Percentiles rank a stretch among this genome's conserved stretches.
Conservation (phyloP, 768 basidiomycete genomes). For the Hortiboletus campestris region DNA sequence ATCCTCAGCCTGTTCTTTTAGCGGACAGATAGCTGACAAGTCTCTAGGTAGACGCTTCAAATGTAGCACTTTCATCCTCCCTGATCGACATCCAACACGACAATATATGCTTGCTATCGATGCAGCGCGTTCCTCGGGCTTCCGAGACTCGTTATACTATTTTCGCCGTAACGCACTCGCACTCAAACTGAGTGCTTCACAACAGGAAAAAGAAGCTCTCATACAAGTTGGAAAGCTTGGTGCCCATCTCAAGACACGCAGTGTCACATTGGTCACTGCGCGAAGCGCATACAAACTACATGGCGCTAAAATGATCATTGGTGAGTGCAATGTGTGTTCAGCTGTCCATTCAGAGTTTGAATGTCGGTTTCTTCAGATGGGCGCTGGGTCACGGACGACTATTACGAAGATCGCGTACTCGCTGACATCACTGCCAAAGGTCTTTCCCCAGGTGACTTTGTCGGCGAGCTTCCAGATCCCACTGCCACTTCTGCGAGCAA, state of each 20-base stretch:
- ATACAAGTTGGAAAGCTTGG: slow-evolving; percentile 87
- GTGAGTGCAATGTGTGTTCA: slow-evolving; percentile 42
- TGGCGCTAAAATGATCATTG: slow-evolving; percentile 85
- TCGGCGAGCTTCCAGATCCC: slow-evolving; percentile 80
- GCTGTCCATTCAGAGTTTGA: not conserved
- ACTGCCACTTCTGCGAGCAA: slow-evolving; percentile 48
- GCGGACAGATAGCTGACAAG: not conserved
- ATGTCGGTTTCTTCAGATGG: slow-evolving; percentile 58
- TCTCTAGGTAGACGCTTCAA: slow-evolving; percentile 80
- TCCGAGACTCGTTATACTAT: slow-evolving; percentile 97
- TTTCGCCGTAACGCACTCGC: slow-evolving; percentile 90
- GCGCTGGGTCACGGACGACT: slow-evolving; percentile 91
- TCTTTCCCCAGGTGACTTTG: slow-evolving; percentile 76
- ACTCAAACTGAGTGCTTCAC: slow-evolving; percentile 86
- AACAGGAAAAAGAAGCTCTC: slow-evolving; percentile 89
- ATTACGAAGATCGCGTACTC: slow-evolving; percentile 84
- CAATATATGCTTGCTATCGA: slow-evolving; percentile 97
- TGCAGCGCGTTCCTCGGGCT: slow-evolving; percentile 93
- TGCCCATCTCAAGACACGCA: slow-evolving; percentile 83
- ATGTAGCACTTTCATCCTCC: slow-evolving; percentile 83
- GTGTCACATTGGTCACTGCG: slow-evolving; percentile 90
- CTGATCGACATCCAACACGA: slow-evolving; percentile 78
- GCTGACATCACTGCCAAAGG: slow-evolving; percentile 80
- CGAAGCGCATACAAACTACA: slow-evolving; percentile 93
- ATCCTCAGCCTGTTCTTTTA: not conserved